phyloP scores from a whole-genome alignment of 371 early-diverging fungal species.

The Apophysomyces sp. region DNA sequence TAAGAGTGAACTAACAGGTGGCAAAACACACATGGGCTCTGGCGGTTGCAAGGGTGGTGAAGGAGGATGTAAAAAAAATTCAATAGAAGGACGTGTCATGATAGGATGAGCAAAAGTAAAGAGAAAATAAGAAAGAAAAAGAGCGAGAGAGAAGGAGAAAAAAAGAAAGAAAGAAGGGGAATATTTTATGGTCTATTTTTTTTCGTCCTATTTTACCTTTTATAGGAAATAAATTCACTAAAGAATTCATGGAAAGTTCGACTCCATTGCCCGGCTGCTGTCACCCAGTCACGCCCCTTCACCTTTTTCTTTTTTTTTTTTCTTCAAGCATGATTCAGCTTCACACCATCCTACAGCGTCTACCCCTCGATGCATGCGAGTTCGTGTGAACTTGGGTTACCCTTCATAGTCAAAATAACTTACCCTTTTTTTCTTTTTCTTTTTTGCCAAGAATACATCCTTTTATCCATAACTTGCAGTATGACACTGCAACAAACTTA shows the following conservation, averaged over 20 bases:
- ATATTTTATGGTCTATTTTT: constrained; percentile 15
- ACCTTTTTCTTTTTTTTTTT: neutral
- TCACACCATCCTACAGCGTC: neutral
- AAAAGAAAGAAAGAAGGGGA: constrained; percentile 9
- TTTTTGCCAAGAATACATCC: constrained; percentile 4
- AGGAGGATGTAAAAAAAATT: constrained; percentile 27
- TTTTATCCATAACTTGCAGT: constrained; percentile 4
- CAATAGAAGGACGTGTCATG: constrained; percentile 16
- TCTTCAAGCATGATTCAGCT: neutral
- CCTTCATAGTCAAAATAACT: neutral
- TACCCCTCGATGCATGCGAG: constrained; percentile 3
- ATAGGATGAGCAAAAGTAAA: neutral
- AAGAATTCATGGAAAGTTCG: constrained; percentile 4
- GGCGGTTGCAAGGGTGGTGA: constrained; percentile 13
- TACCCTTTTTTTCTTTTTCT: neutral
- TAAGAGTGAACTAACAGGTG: constrained; percentile 20
- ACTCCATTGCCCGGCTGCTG: constrained; percentile 1
- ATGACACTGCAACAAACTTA: constrained; percentile 4
- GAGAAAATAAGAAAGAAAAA: constrained; percentile 3
- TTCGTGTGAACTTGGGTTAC: neutral
- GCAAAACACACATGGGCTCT: constrained; percentile 8
- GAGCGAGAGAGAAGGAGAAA: constrained; percentile 2
- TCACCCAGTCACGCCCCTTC: constrained; percentile 9
- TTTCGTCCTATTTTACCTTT: constrained; percentile 5
- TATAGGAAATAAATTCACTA: constrained; percentile 4